Percentiles rank a stretch among this genome's conserved stretches.
Evolutionary conservation across 148 eudicot species (phyloP).

Genomic region (Silene uniflora): DNA sequence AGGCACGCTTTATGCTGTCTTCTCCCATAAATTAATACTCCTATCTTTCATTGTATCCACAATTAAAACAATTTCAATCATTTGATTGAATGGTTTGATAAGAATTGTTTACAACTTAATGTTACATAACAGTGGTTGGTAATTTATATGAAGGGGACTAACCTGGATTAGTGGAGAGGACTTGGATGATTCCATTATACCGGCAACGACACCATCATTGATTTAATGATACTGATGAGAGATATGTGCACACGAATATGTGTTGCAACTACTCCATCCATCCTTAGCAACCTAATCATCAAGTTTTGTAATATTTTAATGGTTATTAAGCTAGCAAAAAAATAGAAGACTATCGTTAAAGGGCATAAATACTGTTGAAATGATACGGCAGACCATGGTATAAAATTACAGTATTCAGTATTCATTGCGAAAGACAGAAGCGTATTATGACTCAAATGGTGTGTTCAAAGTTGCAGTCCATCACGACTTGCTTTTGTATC

Average conservation of each 20-base stretch:
- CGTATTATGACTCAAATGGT: too few species aligned
- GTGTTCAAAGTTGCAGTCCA: too few species aligned
- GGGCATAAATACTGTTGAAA: not conserved
- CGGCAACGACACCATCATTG: slow-evolving; percentile 15
- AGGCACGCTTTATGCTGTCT: slow-evolving; percentile 10
- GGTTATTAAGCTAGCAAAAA: not conserved
- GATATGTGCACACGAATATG: slow-evolving; percentile 26
- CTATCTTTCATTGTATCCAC: not conserved
- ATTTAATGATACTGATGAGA: slow-evolving; percentile 5
- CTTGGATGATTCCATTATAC: slow-evolving; percentile 8
- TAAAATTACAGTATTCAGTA: too few species aligned
- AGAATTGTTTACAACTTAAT: slow-evolving; percentile 17
- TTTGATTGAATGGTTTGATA: slow-evolving; percentile 18
- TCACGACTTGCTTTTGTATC: too few species aligned
- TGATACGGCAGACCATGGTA: not conserved
- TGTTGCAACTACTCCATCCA: slow-evolving; percentile 25
- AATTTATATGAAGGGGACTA: slow-evolving; percentile 30
- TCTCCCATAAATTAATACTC: slow-evolving; percentile 2
- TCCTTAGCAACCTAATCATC: slow-evolving; percentile 27
- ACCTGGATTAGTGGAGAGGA: slow-evolving; percentile 16
- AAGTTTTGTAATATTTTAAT: not conserved
- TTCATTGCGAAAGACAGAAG: too few species aligned
- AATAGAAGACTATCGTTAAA: not conserved
- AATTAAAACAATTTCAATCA: slow-evolving; percentile 5
- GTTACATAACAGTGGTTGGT: slow-evolving; percentile 26